phyloP scores from a whole-genome alignment of 768 basidiomycete species.

The Leccinum rimulosum region DNA sequence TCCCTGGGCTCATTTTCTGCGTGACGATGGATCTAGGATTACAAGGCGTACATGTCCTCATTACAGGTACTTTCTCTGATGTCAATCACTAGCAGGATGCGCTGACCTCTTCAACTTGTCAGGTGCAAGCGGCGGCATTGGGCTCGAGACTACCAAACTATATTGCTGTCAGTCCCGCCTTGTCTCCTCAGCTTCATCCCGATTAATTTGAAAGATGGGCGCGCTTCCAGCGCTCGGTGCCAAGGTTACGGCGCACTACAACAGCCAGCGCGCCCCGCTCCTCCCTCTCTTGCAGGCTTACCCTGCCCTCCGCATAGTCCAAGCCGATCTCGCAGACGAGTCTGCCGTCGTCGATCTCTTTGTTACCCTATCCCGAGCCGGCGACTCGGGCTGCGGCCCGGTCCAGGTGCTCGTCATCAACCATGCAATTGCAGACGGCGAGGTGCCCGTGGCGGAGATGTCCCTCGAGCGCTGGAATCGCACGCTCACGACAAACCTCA shows the following conservation, averaged over 20 bases:
- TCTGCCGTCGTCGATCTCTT: slow-evolving; percentile 50
- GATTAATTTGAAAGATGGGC: background rate
- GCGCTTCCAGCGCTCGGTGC: slow-evolving; percentile 53
- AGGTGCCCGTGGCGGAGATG: slow-evolving; percentile 54
- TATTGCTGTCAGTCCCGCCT: slow-evolving; percentile 46
- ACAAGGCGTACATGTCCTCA: slow-evolving; percentile 57
- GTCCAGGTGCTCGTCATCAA: slow-evolving; percentile 62
- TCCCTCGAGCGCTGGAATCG: slow-evolving; percentile 57
- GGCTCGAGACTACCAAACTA: slow-evolving; percentile 51
- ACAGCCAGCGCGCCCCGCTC: slow-evolving; percentile 45
- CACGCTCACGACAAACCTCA: slow-evolving; percentile 60
- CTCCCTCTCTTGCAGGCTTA: slow-evolving; percentile 39
- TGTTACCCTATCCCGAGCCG: slow-evolving; percentile 26
- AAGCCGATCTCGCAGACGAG: slow-evolving; percentile 58
- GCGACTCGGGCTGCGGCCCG: slow-evolving; percentile 33
- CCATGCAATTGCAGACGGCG: slow-evolving; percentile 50
- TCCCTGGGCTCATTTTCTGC: background rate
- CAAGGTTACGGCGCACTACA: slow-evolving; percentile 67
- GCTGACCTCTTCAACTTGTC: background rate
- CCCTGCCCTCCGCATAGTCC: slow-evolving; percentile 33
- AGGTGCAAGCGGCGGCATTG: slow-evolving; percentile 76
- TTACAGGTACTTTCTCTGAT: slow-evolving; percentile 46
- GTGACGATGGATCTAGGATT: slow-evolving; percentile 53
- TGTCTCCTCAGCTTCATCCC: background rate
- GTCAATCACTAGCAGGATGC: background rate